These are phyloP conservation scores for Gracilaria domingensis DNA, from an alignment of 23 red algal genomes.

Conservation along the genomic window DNA sequence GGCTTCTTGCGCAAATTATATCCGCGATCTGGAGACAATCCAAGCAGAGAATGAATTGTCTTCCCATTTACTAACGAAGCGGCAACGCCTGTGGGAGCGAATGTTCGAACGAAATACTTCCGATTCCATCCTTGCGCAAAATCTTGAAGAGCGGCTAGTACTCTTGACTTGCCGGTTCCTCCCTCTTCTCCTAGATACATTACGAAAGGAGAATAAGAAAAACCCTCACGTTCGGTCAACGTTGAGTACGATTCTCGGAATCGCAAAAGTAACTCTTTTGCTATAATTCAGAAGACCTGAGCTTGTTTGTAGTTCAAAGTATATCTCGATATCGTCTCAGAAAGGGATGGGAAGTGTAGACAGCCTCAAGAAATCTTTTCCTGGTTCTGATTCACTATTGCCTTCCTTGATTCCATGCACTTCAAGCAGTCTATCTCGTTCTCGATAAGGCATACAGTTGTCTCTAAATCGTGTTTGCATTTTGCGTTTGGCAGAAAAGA, in stretches of 20 bases:
- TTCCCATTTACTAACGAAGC: not conserved
- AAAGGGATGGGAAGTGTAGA: no score
- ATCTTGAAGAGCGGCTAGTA: not conserved
- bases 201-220: no score
- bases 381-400: no score
- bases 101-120: not conserved
- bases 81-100: constrained; percentile 1
- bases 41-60: constrained; percentile 15
- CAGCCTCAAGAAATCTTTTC: no score
- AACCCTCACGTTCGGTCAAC: not conserved
- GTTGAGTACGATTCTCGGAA: not conserved
- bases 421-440: no score
- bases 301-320: not conserved
- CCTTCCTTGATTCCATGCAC: no score
- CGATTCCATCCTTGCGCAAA: not conserved
- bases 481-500: no score
- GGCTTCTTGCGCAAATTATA: not conserved
- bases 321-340: not conserved
- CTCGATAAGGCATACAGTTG: no score
- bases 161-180: constrained; percentile 19
- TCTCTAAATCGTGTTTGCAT: no score
- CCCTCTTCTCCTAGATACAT: constrained; percentile 11
- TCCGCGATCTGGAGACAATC: not conserved
- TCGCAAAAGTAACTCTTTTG: not conserved
- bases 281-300: not conserved